Percentiles rank a stretch among this genome's conserved stretches.
Evolutionary conservation across 805 yeast genomes (phyloP).

Genomic region (Kluyveromyces starmeri): DNA sequence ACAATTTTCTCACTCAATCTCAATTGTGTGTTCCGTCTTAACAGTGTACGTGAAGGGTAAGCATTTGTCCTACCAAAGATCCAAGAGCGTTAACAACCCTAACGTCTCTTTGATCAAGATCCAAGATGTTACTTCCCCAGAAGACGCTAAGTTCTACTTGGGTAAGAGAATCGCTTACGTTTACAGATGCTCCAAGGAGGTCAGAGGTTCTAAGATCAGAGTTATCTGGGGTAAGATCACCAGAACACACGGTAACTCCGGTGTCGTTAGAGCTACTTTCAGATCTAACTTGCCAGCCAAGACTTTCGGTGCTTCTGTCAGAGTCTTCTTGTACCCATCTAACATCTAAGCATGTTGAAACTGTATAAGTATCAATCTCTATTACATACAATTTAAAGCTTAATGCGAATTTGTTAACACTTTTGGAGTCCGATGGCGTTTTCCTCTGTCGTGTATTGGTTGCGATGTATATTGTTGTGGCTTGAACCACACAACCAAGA

Average conservation of each 20-base stretch:
- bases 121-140: slow-evolving; percentile 87
- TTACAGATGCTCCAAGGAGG: slow-evolving; percentile 96
- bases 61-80: slow-evolving; percentile 99
- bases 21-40: slow-evolving; percentile 8
- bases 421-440: neutral
- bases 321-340: slow-evolving; percentile 99
- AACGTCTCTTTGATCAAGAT: slow-evolving; percentile 92
- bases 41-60: slow-evolving; percentile 99
- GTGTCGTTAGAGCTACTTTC: slow-evolving; percentile 98
- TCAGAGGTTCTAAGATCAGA: slow-evolving; percentile 98
- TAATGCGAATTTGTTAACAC: slow-evolving; percentile 6
- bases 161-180: slow-evolving; percentile 99
- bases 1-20: neutral
- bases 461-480: too few species aligned
- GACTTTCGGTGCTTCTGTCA: slow-evolving; percentile 99
- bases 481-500: too few species aligned
- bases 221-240: slow-evolving; percentile 99
- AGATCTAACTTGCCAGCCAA: slow-evolving; percentile 98
- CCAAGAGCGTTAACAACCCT: slow-evolving; percentile 97
- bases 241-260: slow-evolving; percentile 98
- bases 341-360: slow-evolving; percentile 64
- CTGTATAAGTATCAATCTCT: slow-evolving; percentile 17
- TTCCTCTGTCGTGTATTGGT: neutral
- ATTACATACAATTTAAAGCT: slow-evolving; percentile 7
- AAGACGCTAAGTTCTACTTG: slow-evolving; percentile 97